A percentile compares a stretch with the other conserved stretches of the same genome.
These are phyloP conservation scores for Podaxis sp. DNA, from an alignment of 768 basidiomycete species.

Conservation along the genomic window DNA sequence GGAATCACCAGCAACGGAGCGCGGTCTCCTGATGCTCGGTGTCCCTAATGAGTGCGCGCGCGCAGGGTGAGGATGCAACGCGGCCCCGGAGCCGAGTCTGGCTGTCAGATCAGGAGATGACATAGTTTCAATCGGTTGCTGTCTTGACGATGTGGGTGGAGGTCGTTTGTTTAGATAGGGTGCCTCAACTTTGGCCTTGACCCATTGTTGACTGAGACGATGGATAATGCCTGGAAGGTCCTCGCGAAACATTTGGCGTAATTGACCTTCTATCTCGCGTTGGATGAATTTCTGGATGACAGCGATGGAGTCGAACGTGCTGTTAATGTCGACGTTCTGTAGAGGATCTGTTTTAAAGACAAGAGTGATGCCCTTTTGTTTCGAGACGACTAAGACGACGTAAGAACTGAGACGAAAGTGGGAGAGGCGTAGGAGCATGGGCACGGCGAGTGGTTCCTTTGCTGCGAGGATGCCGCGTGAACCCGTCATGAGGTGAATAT, in stretches of 20 bases:
- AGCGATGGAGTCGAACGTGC: slow-evolving; percentile 96
- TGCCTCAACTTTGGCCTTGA: slow-evolving; percentile 91
- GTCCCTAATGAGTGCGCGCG: slow-evolving; percentile 27
- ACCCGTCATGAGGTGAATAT: slow-evolving; percentile 83
- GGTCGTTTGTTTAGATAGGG: slow-evolving; percentile 71
- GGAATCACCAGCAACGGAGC: slow-evolving; percentile 45
- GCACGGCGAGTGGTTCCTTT: slow-evolving; percentile 92
- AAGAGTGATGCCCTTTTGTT: slow-evolving; percentile 96
- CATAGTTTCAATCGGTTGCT: slow-evolving; percentile 35
- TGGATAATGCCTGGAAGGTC: slow-evolving; percentile 98
- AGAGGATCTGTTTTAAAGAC: slow-evolving; percentile 99
- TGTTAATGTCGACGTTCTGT: slow-evolving; percentile 96
- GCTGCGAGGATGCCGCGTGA: slow-evolving; percentile 91
- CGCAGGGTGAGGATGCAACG: slow-evolving; percentile 22
- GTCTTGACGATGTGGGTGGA: slow-evolving; percentile 29
- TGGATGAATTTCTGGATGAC: slow-evolving; percentile 99
- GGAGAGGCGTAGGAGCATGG: slow-evolving; percentile 97
- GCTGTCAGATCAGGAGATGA: slow-evolving; percentile 41
- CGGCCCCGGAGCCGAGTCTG: slow-evolving; percentile 17
- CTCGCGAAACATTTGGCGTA: slow-evolving; percentile 97
- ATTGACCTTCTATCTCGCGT: slow-evolving; percentile 93
- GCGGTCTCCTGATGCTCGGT: slow-evolving; percentile 29
- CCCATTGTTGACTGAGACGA: slow-evolving; percentile 93
- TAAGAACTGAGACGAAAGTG: slow-evolving; percentile 93
- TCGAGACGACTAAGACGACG: slow-evolving; percentile 95